Percentiles rank a stretch among this genome's conserved stretches.
Conservation (phyloP, 2,329 filamentous ascomycete species). For the Aspergillus udagawae region DNA sequence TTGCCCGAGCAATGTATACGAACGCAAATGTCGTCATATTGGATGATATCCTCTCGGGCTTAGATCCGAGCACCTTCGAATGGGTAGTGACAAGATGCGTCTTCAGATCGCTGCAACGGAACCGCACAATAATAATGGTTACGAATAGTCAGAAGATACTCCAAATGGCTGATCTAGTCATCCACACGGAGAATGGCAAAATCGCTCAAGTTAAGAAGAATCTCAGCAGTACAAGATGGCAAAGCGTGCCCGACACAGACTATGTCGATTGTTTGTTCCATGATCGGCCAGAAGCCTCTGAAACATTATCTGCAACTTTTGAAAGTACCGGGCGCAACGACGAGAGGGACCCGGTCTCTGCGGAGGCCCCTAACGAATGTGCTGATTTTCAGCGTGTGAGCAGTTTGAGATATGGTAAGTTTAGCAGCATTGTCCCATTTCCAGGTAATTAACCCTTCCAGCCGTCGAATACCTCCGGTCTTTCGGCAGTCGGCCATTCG, state of each 20-base stretch:
- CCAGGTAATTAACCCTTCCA: neutral
- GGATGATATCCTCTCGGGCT: slow-evolving; percentile 41
- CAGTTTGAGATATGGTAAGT: slow-evolving; percentile 4
- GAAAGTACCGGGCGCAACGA: neutral
- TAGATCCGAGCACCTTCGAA: slow-evolving; percentile 6
- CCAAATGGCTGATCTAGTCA: slow-evolving; percentile 5
- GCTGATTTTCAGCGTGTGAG: neutral
- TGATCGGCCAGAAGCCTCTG: neutral
- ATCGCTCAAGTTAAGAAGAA: neutral
- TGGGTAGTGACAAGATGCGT: slow-evolving; percentile 8
- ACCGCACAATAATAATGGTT: slow-evolving; percentile 7
- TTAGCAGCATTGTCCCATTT: neutral
- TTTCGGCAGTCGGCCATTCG: slow-evolving; percentile 5
- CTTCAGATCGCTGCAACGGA: slow-evolving; percentile 1
- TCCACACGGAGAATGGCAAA: slow-evolving; percentile 5
- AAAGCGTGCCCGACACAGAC: no score
- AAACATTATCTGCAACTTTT: neutral
- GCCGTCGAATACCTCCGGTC: slow-evolving; percentile 6
- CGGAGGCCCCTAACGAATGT: neutral
- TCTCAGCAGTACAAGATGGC: neutral
- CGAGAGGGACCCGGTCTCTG: neutral
- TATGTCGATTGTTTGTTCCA: neutral
- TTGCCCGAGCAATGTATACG: slow-evolving; percentile 56
- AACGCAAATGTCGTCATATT: slow-evolving; percentile 52
- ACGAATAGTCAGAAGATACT: slow-evolving; percentile 4